These are phyloP conservation scores for Boletus rufocinnamomeus DNA, from an alignment of 768 basidiomycete genomes.

Conservation along the genomic window DNA sequence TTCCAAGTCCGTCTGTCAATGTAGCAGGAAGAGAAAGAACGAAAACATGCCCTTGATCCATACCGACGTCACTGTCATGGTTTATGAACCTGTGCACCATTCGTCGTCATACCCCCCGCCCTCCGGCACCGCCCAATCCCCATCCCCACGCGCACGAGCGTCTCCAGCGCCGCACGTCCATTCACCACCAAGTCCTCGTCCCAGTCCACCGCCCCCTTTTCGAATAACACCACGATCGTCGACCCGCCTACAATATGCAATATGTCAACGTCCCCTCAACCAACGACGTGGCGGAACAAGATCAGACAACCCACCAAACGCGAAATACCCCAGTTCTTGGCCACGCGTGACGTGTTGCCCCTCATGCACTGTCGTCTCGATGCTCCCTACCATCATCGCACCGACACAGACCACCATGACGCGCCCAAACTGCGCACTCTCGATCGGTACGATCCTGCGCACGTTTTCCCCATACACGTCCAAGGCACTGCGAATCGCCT, in stretches of 20 bases:
- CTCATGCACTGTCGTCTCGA: slow-evolving; percentile 82
- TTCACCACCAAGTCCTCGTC: slow-evolving; percentile 90
- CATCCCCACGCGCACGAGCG: slow-evolving; percentile 85
- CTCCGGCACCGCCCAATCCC: slow-evolving; percentile 60
- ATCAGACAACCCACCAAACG: slow-evolving; percentile 67
- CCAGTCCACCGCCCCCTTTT: slow-evolving; percentile 83
- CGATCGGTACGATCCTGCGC: slow-evolving; percentile 89
- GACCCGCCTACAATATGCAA: slow-evolving; percentile 64
- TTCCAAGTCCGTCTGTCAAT: background rate
- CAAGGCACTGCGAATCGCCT: slow-evolving; percentile 87
- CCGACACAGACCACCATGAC: slow-evolving; percentile 93
- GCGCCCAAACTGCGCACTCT: slow-evolving; percentile 84
- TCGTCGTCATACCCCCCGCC: background rate
- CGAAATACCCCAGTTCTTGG: slow-evolving; percentile 93
- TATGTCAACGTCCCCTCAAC: background rate
- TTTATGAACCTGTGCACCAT: slow-evolving; percentile 10
- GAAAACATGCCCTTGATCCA: background rate
- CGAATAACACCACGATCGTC: slow-evolving; percentile 88
- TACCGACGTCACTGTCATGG: slow-evolving; percentile 2
- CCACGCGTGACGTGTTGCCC: slow-evolving; percentile 80
- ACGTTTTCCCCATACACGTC: slow-evolving; percentile 96
- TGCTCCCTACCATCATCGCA: slow-evolving; percentile 95
- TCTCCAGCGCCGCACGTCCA: slow-evolving; percentile 84
- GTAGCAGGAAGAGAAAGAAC: background rate
- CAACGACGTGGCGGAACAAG: background rate